Evolutionary conservation across 2,329 filamentous ascomycete genomes (phyloP).

Genomic region (Talaromyces piceae): DNA sequence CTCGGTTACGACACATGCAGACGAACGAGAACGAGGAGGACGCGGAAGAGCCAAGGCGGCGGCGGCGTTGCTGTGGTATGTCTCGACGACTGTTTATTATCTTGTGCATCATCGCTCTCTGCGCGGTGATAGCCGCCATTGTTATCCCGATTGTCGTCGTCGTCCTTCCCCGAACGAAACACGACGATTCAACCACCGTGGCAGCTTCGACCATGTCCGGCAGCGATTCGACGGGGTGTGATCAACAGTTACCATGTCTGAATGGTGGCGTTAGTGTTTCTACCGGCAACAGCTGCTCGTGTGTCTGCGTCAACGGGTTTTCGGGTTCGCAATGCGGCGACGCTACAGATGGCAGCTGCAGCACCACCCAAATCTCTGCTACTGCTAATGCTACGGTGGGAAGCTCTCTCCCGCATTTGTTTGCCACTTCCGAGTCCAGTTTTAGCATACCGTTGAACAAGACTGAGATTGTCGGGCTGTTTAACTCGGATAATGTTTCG

Average conservation of each 20-base stretch:
- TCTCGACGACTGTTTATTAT: constrained; percentile 71
- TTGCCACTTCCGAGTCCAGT: constrained; percentile 56
- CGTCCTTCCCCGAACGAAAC: constrained; percentile 47
- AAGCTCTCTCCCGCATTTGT: constrained; percentile 65
- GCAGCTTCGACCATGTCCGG: background rate
- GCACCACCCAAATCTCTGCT: constrained; percentile 40
- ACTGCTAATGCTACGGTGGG: constrained; percentile 69
- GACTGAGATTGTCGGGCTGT: constrained; percentile 62
- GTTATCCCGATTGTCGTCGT: constrained; percentile 66
- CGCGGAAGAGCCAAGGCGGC: constrained; percentile 43
- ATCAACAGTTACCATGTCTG: constrained; percentile 55
- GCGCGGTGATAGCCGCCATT: constrained; percentile 71
- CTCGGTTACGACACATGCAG: constrained; percentile 25
- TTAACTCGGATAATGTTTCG: constrained; percentile 67
- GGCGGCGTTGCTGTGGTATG: constrained; percentile 77
- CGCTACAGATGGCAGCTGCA: constrained; percentile 47
- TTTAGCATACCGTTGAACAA: constrained; percentile 71
- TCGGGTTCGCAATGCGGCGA: constrained; percentile 56
- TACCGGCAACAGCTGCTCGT: constrained; percentile 63
- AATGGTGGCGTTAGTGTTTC: constrained; percentile 71
- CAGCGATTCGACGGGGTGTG: constrained; percentile 41
- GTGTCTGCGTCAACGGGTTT: constrained; percentile 84
- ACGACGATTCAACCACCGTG: constrained; percentile 9
- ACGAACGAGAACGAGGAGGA: constrained; percentile 16
- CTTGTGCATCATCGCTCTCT: constrained; percentile 56